phyloP scores from a whole-genome alignment of 139 green algal species.

The Volvox africanus region DNA sequence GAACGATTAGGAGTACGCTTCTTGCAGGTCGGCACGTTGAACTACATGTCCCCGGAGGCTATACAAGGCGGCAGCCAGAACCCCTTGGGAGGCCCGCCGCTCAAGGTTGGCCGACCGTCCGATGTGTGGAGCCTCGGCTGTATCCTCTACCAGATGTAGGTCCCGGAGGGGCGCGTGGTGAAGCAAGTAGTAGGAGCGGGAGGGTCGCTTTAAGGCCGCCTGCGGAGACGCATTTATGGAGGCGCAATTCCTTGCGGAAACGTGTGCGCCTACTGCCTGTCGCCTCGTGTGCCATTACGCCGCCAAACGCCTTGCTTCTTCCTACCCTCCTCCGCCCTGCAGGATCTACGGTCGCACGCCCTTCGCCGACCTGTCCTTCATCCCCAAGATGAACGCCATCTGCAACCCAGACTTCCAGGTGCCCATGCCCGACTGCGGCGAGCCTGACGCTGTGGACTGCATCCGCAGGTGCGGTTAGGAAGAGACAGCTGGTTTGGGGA shows the following conservation, averaged over 20 bases:
- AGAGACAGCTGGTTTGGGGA: no score
- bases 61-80: slow-evolving; percentile 88
- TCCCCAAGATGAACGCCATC: slow-evolving; percentile 85
- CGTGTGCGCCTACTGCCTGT: neutral
- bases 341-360: slow-evolving; percentile 86
- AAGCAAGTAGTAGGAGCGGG: neutral
- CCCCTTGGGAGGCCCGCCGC: slow-evolving; percentile 76
- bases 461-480: slow-evolving; percentile 60
- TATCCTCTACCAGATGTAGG: slow-evolving; percentile 98
- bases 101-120: slow-evolving; percentile 86
- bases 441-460: slow-evolving; percentile 71
- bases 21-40: slow-evolving; percentile 93
- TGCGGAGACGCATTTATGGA: no score
- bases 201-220: neutral
- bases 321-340: slow-evolving; percentile 18
- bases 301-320: no score
- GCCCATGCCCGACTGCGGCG: slow-evolving; percentile 46
- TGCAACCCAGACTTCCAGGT: slow-evolving; percentile 46
- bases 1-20: no score
- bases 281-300: no score
- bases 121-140: slow-evolving; percentile 93
- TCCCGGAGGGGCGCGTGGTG: neutral
- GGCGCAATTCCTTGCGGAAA: neutral
- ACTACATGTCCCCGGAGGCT: slow-evolving; percentile 99
- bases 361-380: slow-evolving; percentile 88